A percentile compares a stretch with the other conserved stretches of the same genome.
Evolutionary conservation across 1,284 basidiomycete species (phyloP).

Genomic region (Veloboletus limbatus): DNA sequence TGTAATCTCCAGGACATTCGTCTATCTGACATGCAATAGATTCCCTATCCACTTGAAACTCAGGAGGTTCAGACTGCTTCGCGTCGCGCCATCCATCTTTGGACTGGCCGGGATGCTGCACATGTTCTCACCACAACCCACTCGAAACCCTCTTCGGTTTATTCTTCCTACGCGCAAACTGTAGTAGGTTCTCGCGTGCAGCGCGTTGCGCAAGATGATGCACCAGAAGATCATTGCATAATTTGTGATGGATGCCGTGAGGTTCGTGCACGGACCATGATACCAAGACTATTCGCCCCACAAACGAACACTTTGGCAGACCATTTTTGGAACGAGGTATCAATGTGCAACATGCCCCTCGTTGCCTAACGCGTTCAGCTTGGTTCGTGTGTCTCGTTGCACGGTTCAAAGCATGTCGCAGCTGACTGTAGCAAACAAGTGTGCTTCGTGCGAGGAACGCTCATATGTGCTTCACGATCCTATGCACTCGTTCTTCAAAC

Average conservation of each 20-base stretch:
- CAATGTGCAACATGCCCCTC: slow-evolving; percentile 79
- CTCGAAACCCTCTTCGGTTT: slow-evolving; percentile 55
- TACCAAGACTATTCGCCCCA: background rate
- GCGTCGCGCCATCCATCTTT: slow-evolving; percentile 68
- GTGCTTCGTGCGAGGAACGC: slow-evolving; percentile 70
- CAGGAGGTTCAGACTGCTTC: slow-evolving; percentile 74
- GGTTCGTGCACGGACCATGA: slow-evolving; percentile 37
- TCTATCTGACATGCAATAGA: slow-evolving; percentile 44
- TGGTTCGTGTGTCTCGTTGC: slow-evolving; percentile 45
- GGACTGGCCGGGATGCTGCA: slow-evolving; percentile 74
- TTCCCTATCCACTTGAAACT: slow-evolving; percentile 76
- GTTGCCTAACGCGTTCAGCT: slow-evolving; percentile 53
- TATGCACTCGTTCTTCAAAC: slow-evolving; percentile 82
- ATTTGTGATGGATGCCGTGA: slow-evolving; percentile 57
- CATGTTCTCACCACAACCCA: slow-evolving; percentile 41
- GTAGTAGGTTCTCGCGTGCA: slow-evolving; percentile 51
- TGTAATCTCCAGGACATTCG: background rate
- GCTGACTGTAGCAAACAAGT: slow-evolving; percentile 46
- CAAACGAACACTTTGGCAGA: slow-evolving; percentile 36
- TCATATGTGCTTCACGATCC: slow-evolving; percentile 81
- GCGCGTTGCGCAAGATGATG: slow-evolving; percentile 25
- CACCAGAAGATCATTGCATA: slow-evolving; percentile 52
- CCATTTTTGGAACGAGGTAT: slow-evolving; percentile 66
- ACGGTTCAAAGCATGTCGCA: background rate
- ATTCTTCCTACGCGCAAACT: slow-evolving; percentile 62